Conservation (phyloP, 2,329 filamentous ascomycete species). For the Rhytidhysteron rufulum region DNA sequence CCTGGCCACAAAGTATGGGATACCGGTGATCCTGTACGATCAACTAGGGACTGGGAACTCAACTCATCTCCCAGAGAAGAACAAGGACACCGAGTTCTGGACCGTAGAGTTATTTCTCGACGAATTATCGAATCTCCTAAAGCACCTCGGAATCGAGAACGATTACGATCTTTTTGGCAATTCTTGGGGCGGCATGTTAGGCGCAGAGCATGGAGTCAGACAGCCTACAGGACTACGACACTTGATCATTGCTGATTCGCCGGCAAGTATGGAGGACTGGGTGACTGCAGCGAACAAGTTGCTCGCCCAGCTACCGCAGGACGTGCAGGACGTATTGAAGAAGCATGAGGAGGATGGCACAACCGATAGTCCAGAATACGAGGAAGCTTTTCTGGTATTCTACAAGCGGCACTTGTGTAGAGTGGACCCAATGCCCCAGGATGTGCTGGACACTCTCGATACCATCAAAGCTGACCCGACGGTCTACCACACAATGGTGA, state of each 20-base stretch:
- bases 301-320: constrained; percentile 19
- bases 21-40: constrained; percentile 9
- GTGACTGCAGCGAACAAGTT: constrained; percentile 20
- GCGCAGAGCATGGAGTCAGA: constrained; percentile 3
- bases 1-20: constrained; percentile 1
- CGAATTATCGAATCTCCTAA: constrained; percentile 6
- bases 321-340: constrained; percentile 23
- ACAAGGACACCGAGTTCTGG: constrained; percentile 6
- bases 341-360: constrained; percentile 23
- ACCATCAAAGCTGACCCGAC: constrained; percentile 24
- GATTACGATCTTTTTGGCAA: constrained; percentile 7
- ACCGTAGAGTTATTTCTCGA: constrained; percentile 5
- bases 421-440: constrained; percentile 23
- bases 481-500: constrained; percentile 31
- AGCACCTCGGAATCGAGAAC: constrained; percentile 2
- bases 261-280: constrained; percentile 25
- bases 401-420: constrained; percentile 28
- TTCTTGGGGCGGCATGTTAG: constrained; percentile 10
- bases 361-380: constrained; percentile 28
- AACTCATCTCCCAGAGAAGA: constrained; percentile 6
- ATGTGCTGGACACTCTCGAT: constrained; percentile 17
- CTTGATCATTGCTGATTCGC: constrained; percentile 19
- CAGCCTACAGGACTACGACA: constrained; percentile 1
- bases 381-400: constrained; percentile 24
- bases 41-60: constrained; percentile 6